These are phyloP conservation scores for Talaromyces sp. DNA, from an alignment of 2,329 filamentous ascomycete species.

Conservation along the genomic window DNA sequence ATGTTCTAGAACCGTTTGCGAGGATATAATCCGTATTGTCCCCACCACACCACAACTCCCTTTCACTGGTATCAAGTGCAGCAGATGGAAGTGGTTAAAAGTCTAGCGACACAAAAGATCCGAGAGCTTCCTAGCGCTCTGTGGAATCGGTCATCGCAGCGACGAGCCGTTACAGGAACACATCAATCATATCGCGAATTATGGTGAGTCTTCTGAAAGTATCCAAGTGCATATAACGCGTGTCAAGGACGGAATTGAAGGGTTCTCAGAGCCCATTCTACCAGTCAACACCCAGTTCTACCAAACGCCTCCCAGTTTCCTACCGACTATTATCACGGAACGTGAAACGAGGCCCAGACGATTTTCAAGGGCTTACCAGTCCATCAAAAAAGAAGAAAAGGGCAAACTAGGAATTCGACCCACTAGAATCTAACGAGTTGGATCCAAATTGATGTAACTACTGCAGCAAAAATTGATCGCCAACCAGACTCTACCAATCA, in stretches of 20 bases:
- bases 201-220: neutral
- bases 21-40: neutral
- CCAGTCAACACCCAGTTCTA: neutral
- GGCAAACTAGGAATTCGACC: neutral
- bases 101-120: slow-evolving; percentile 3
- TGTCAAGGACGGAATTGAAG: slow-evolving; percentile 1
- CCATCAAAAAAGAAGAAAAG: neutral
- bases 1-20: neutral
- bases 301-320: neutral
- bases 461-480: neutral
- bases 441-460: neutral
- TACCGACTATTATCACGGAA: neutral
- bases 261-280: neutral
- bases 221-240: neutral
- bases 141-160: neutral
- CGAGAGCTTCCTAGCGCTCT: slow-evolving; percentile 4
- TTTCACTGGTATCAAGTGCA: neutral
- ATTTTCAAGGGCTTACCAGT: neutral
- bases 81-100: slow-evolving; percentile 2
- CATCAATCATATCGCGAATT: slow-evolving; percentile 1
- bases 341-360: neutral
- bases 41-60: neutral
- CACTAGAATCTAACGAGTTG: neutral
- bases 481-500: neutral
- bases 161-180: neutral